Conservation (phyloP, 2,329 filamentous ascomycete species). For the Elsinoe batatas region DNA sequence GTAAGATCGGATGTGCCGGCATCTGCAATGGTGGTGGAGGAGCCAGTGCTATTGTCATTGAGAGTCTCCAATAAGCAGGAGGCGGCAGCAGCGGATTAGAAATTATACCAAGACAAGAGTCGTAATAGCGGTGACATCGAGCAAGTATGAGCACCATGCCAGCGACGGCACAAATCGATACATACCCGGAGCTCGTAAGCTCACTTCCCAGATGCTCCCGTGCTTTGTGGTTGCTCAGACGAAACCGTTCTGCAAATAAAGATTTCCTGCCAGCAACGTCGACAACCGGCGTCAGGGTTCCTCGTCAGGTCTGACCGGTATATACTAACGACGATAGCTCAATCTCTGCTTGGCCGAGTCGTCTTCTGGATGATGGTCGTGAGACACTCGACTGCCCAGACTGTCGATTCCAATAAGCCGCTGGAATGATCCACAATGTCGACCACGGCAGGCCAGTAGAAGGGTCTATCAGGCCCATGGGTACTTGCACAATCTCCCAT, state of each 20-base stretch:
- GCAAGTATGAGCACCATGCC: neutral
- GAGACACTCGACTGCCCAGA: neutral
- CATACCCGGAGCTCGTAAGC: neutral
- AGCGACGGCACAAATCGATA: neutral
- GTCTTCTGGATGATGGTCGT: neutral
- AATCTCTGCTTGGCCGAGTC: neutral
- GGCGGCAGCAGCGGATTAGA: neutral
- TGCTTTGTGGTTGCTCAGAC: neutral
- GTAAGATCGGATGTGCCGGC: conserved; percentile 84
- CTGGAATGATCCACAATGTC: neutral
- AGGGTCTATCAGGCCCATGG: too few relatives aligned
- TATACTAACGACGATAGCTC: conserved; percentile 2
- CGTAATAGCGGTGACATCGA: neutral
- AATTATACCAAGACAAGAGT: neutral
- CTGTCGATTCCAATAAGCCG: neutral
- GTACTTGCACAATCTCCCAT: too few relatives aligned
- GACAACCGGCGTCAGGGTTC: neutral
- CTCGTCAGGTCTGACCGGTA: neutral
- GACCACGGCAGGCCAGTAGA: neutral
- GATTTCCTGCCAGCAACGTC: neutral
- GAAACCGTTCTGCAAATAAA: neutral
- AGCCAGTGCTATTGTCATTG: conserved; percentile 85
- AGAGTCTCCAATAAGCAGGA: conserved; percentile 35
- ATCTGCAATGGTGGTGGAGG: conserved; percentile 98
- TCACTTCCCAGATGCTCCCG: neutral